Evolutionary conservation across 1,139 yeast genomes (phyloP), one percentile per base, ranked within the genome.

Genomic region (Scheffersomyces titani): DNA sequence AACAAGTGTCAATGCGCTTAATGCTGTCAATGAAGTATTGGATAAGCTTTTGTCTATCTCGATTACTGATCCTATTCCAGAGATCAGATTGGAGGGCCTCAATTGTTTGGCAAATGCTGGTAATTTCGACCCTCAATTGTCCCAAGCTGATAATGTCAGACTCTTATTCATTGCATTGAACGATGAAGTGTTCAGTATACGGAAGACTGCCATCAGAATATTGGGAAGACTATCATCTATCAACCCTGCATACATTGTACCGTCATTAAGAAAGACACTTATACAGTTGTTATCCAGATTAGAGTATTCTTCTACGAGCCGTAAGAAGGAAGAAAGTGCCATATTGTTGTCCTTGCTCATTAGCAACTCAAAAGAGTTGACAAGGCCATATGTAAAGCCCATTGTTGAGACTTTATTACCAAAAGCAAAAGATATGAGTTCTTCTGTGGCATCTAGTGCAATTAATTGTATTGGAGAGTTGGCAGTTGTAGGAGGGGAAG

Each of bases 211-310:
- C 0, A 85, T 93, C 50, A 81, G 82, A 51, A 83, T 93, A 7
- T 85, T 94, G 57, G 98, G 99, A 1, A 82, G 98, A 57, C 74
- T 96, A 20, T 89, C 97, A 0, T 77, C 86, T 4, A 88, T 92
- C 47, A 96, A 96, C 66, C 98, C 99, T 0, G 98, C 99, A 0
- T 93, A 92, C 70, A 92, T 94, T 60, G 94, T 93, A 30, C 99
- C 99, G 0, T 90, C 97, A 1, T 77, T 96, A 56, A 79, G 99
- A 63, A 93, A 92, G 67, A 87, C 96, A 0, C 75, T 96, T 59
- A 87, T 96, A 54, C 98, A 94, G 70, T 78, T 93, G 19, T 73
- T 96, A 53, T 91, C 98, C 0, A 90, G 92, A 62, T 76, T 96
- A 53, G 96, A 92, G 63, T 92, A 88, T 70, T 90, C 97, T 2